phyloP scores from a whole-genome alignment of 2,329 filamentous ascomycete genomes.

The Venturia asperata region DNA sequence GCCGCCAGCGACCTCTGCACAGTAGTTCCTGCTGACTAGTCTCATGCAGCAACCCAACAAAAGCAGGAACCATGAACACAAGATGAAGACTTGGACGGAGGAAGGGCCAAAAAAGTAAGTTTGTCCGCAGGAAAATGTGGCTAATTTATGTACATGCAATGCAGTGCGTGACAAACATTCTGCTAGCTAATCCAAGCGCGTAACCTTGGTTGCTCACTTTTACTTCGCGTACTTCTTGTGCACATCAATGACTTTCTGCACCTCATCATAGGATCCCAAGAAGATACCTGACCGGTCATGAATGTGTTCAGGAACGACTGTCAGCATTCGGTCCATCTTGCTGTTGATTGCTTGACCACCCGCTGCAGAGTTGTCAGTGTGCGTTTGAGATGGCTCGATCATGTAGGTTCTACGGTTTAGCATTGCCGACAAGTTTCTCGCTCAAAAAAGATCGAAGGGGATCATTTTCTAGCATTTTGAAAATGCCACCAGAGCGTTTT shows the following conservation, averaged over 20 bases:
- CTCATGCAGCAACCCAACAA: neutral
- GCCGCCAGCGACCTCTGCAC: neutral
- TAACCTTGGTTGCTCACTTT: neutral
- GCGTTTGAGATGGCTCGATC: neutral
- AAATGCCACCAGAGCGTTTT: neutral
- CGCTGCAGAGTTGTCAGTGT: slow-evolving; percentile 44
- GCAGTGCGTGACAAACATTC: neutral
- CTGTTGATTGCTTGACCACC: slow-evolving; percentile 89
- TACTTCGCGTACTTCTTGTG: slow-evolving; percentile 52
- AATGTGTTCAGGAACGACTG: slow-evolving; percentile 82
- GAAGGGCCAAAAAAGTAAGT: neutral
- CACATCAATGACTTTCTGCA: slow-evolving; percentile 87
- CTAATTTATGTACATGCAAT: slow-evolving; percentile 7
- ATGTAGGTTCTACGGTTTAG: neutral
- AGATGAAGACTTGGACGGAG: neutral
- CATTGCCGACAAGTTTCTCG: neutral
- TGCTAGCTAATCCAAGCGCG: neutral
- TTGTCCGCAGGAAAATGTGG: neutral
- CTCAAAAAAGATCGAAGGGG: neutral
- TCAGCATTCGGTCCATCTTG: slow-evolving; percentile 84
- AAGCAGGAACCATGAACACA: neutral
- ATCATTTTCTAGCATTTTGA: neutral
- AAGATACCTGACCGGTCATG: slow-evolving; percentile 96
- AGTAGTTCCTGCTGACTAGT: neutral
- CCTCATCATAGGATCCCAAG: slow-evolving; percentile 87